Conservation (phyloP, 345 rosid genomes). For the Zanthoxylum bungeanum region DNA sequence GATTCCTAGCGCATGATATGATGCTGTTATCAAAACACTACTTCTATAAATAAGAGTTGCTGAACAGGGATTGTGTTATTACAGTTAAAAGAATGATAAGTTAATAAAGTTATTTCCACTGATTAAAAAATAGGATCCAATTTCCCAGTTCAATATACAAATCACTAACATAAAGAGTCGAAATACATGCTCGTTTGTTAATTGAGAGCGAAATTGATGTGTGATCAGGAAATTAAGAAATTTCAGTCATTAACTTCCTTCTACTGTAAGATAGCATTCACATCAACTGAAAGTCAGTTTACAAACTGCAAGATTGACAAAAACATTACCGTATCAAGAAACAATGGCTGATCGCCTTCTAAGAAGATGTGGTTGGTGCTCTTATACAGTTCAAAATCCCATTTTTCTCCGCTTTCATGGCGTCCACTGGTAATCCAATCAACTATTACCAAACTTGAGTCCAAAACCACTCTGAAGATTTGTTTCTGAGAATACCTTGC, state of each 20-base stretch:
- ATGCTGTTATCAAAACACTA: neutral
- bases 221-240: neutral
- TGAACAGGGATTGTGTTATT: neutral
- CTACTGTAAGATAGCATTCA: neutral
- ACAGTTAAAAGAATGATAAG: neutral
- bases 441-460: conserved; percentile 71
- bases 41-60: neutral
- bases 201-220: neutral
- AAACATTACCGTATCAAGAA: conserved; percentile 70
- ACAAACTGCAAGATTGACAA: neutral
- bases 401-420: conserved; percentile 84
- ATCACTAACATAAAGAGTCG: too few relatives aligned
- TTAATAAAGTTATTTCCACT: neutral
- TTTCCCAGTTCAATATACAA: neutral
- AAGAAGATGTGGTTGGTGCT: conserved; percentile 72
- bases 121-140: neutral
- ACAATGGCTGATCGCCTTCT: conserved; percentile 56
- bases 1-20: neutral
- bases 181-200: neutral
- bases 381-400: conserved; percentile 81
- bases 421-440: conserved; percentile 98
- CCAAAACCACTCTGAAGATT: conserved; percentile 56
- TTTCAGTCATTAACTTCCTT: neutral
- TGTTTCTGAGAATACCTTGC: conserved; percentile 89
- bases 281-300: neutral